Conservation (phyloP, 345 rosid species). For the Euphorbia lathyris region DNA sequence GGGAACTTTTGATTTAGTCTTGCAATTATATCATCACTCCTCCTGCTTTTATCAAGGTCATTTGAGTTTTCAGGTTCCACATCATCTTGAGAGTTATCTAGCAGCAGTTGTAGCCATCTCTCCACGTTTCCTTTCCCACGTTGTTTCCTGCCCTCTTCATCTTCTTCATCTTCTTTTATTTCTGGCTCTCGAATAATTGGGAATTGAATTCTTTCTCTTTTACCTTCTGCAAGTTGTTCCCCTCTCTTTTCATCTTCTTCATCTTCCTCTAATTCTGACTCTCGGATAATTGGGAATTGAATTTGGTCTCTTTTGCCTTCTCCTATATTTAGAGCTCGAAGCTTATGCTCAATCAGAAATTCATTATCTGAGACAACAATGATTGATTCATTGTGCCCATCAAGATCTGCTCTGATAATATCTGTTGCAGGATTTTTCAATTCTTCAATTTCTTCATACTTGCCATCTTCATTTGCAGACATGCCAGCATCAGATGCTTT, state of each 20-base stretch:
- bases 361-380: conserved; percentile 32
- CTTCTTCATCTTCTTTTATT: conserved; percentile 40
- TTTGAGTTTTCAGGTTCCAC: conserved; percentile 31
- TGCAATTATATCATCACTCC: conserved; percentile 50
- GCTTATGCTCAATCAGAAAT: conserved; percentile 31
- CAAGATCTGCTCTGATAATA: conserved; percentile 20
- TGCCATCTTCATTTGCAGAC: conserved; percentile 29
- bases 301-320: conserved; percentile 39
- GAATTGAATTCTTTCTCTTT: conserved; percentile 31
- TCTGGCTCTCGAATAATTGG: conserved; percentile 26
- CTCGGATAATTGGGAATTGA: conserved; percentile 30
- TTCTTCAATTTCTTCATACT: conserved; percentile 37
- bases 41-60: conserved; percentile 27
- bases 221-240: conserved; percentile 74
- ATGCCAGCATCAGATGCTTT: conserved; percentile 46
- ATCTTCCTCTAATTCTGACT: conserved; percentile 2
- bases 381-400: conserved; percentile 33
- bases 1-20: conserved; percentile 57
- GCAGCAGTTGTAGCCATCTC: conserved; percentile 83
- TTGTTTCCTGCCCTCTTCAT: conserved; percentile 65
- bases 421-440: conserved; percentile 24
- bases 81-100: conserved; percentile 49
- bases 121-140: conserved; percentile 93
- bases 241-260: conserved; percentile 40
- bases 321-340: conserved; percentile 39